phyloP scores from a whole-genome alignment of 2,329 filamentous ascomycete species.

The Colletotrichum viniferum region DNA sequence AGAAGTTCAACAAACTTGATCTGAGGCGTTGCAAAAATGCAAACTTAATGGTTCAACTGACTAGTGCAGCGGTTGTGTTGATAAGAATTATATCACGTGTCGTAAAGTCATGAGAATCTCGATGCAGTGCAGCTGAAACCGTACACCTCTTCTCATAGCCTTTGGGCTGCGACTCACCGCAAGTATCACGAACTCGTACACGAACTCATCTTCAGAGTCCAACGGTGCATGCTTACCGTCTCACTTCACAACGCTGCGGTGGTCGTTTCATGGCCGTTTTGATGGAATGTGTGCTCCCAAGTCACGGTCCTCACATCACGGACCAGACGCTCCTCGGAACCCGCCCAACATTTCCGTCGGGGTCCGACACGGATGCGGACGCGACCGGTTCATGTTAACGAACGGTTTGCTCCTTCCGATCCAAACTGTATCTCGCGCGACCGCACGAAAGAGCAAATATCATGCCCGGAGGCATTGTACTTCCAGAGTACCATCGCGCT shows the following conservation, averaged over 20 bases:
- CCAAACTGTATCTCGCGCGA: neutral
- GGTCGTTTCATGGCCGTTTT: neutral
- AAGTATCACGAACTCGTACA: neutral
- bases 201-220: neutral
- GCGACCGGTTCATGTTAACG: neutral
- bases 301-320: neutral
- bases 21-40: neutral
- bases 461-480: neutral
- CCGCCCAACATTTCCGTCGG: neutral
- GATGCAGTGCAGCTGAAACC: neutral
- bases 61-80: neutral
- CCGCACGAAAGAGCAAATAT: neutral
- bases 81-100: neutral
- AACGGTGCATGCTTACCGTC: neutral
- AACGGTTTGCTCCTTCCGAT: neutral
- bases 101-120: neutral
- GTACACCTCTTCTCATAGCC: neutral
- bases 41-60: neutral
- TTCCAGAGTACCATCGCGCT: neutral
- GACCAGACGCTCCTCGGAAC: neutral
- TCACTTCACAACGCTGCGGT: neutral
- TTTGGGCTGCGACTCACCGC: neutral
- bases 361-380: neutral
- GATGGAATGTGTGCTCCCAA: neutral
- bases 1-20: neutral